Percentiles rank a stretch among this genome's conserved stretches.
phyloP scores from a whole-genome alignment of 208 protist genomes.

The Tritrichomonas musculus region DNA sequence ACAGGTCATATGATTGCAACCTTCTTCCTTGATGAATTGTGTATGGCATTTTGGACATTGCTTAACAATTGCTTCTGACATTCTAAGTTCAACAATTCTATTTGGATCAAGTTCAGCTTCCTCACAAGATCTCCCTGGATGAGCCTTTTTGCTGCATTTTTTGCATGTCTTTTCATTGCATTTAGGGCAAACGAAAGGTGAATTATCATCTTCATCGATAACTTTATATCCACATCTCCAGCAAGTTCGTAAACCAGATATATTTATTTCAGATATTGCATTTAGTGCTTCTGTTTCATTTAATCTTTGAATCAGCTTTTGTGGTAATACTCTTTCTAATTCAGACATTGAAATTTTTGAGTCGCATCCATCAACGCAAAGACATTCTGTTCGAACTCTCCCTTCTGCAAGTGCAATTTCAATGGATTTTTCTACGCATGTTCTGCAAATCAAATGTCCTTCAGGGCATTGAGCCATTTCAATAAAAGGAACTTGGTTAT shows the following conservation, averaged over 20 bases:
- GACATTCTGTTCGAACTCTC: neutral
- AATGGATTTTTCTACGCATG: neutral
- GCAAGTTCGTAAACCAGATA: neutral
- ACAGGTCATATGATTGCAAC: constrained; percentile 11
- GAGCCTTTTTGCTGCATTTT: neutral
- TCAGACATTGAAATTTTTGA: neutral
- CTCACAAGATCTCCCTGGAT: neutral
- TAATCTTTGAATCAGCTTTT: neutral
- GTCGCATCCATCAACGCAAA: neutral
- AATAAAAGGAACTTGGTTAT: neutral
- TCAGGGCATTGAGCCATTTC: neutral
- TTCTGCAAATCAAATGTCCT: neutral
- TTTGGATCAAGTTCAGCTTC: neutral
- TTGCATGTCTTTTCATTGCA: neutral
- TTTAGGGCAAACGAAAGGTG: neutral
- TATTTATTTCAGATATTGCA: neutral
- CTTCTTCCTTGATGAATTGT: neutral
- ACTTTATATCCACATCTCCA: neutral
- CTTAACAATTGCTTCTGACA: neutral
- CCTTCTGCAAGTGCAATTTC: constrained; percentile 13
- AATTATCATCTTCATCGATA: neutral
- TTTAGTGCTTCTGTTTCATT: neutral
- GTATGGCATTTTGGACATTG: neutral
- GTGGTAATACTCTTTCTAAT: neutral
- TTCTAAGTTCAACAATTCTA: neutral